Conservation (phyloP, 129 eudicot species). For the Pittosporum tobira region DNA sequence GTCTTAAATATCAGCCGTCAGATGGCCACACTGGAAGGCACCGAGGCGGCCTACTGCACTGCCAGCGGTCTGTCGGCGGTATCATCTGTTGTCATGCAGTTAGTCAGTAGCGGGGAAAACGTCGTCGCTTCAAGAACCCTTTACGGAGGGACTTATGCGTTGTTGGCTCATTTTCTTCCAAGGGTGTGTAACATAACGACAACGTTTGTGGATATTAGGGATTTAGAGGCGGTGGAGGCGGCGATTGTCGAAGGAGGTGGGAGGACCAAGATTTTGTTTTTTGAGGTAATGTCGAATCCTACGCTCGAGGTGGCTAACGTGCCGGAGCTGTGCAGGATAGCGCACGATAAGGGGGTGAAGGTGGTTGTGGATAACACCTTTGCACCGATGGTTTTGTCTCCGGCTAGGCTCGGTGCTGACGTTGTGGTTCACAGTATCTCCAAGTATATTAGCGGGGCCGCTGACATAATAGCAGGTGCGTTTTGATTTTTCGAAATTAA, state of each 20-base stretch:
- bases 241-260: constrained; percentile 57
- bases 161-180: constrained; percentile 48
- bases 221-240: constrained; percentile 29
- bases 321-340: constrained; percentile 49
- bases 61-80: constrained; percentile 71
- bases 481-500: no score
- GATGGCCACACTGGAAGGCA: constrained; percentile 69
- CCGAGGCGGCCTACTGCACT: constrained; percentile 69
- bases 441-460: constrained; percentile 67
- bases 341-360: constrained; percentile 48
- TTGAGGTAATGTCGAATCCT: constrained; percentile 58
- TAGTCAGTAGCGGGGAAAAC: constrained; percentile 45
- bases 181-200: constrained; percentile 49
- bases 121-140: constrained; percentile 52
- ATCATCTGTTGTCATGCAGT: constrained; percentile 39
- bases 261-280: constrained; percentile 49
- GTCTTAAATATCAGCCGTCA: constrained; percentile 59
- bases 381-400: constrained; percentile 62
- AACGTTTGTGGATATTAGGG: constrained; percentile 50
- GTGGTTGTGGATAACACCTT: constrained; percentile 62
- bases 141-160: constrained; percentile 65
- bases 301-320: constrained; percentile 51
- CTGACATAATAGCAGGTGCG: constrained; percentile 63
- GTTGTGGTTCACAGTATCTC: constrained; percentile 60
- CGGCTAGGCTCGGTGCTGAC: constrained; percentile 67